Conservation (phyloP, 2,329 filamentous ascomycete genomes). For the Madurella fahalii region DNA sequence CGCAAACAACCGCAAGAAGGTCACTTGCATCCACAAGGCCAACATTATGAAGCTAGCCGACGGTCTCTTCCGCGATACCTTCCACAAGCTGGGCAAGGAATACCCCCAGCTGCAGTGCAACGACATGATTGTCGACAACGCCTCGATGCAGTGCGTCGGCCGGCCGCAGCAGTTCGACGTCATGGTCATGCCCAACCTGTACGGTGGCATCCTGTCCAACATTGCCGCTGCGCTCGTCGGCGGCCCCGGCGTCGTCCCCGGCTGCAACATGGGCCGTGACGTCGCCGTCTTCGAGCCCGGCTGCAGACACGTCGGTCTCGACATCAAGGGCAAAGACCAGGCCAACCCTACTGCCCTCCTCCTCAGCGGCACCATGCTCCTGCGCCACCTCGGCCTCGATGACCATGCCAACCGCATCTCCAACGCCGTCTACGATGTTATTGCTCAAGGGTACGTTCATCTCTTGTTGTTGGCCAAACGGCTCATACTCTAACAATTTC, state of each 20-base stretch:
- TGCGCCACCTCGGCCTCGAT: slow-evolving; percentile 94
- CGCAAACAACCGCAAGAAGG: slow-evolving; percentile 98
- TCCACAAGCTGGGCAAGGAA: slow-evolving; percentile 88
- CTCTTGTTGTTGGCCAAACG: not conserved
- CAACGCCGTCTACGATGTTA: slow-evolving; percentile 72
- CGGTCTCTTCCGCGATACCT: slow-evolving; percentile 96
- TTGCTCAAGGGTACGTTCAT: slow-evolving; percentile 75
- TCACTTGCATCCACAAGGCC: slow-evolving; percentile 99
- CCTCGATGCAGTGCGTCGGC: slow-evolving; percentile 98
- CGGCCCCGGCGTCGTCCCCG: slow-evolving; percentile 92
- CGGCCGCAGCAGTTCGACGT: slow-evolving; percentile 98
- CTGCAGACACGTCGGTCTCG: slow-evolving; percentile 97
- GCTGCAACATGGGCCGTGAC: slow-evolving; percentile 99
- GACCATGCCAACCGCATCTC: slow-evolving; percentile 98
- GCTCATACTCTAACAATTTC: slow-evolving; percentile 37
- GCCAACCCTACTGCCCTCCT: slow-evolving; percentile 96
- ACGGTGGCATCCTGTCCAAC: slow-evolving; percentile 98
- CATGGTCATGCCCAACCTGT: slow-evolving; percentile 99
- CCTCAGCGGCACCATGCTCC: slow-evolving; percentile 92
- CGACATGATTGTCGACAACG: slow-evolving; percentile 99
- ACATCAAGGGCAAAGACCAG: slow-evolving; percentile 99
- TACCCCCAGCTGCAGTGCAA: slow-evolving; percentile 94
- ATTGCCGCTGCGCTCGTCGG: slow-evolving; percentile 96
- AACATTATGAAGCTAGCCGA: slow-evolving; percentile 99
- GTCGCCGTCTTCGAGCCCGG: slow-evolving; percentile 98